Percentiles rank a stretch among this genome's conserved stretches.
These are phyloP conservation scores for Aspergillus asperescens DNA, from an alignment of 495 filamentous ascomycete species.

Conservation along the genomic window DNA sequence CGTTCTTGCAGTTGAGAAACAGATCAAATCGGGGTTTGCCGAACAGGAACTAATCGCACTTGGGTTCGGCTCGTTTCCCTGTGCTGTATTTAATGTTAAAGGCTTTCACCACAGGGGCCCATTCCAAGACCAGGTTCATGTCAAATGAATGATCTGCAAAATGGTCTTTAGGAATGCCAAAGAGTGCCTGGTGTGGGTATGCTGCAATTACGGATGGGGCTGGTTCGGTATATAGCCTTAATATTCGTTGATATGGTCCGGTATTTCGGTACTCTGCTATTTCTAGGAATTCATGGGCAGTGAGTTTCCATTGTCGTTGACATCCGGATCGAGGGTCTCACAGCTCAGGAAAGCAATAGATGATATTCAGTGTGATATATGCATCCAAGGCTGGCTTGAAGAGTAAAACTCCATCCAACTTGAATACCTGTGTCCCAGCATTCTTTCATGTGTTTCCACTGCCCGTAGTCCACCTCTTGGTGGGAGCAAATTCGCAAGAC, in stretches of 20 bases:
- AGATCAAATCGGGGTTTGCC: neutral
- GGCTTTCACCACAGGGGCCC: neutral
- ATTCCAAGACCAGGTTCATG: neutral
- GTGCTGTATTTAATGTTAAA: neutral
- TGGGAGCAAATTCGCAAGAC: neutral
- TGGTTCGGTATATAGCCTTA: neutral
- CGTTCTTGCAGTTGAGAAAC: neutral
- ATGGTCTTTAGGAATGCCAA: neutral
- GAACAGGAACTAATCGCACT: neutral
- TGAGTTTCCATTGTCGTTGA: neutral
- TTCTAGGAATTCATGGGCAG: neutral
- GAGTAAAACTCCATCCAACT: neutral
- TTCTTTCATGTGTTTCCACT: neutral
- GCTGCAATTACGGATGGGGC: neutral
- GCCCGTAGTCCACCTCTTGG: neutral
- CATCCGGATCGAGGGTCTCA: neutral
- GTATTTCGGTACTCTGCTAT: conserved; percentile 19
- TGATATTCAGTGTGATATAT: neutral
- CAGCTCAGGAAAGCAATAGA: neutral
- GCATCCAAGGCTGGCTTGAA: neutral
- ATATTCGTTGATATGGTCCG: conserved; percentile 15
- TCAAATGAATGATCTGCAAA: neutral
- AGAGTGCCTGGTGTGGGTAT: neutral
- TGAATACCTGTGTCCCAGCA: neutral
- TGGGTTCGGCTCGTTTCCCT: neutral